Percentiles rank a stretch among this genome's conserved stretches.
Evolutionary conservation across 805 yeast genomes (phyloP).

Genomic region (Kodamaea fukazawae): DNA sequence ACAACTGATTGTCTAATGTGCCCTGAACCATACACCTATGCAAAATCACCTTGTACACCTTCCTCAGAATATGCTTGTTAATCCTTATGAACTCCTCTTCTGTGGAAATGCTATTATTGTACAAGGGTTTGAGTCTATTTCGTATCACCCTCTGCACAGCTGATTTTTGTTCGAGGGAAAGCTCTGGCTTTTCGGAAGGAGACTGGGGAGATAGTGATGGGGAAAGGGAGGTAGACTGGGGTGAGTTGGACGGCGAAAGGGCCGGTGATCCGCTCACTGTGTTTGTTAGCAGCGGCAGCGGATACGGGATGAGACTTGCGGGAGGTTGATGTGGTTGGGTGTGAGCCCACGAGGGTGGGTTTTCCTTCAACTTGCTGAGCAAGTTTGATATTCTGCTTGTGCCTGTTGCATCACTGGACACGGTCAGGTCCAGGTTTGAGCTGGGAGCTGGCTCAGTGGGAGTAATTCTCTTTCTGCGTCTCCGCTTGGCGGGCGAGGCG

Average conservation of each 20-base stretch:
- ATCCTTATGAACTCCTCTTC: slow-evolving; percentile 52
- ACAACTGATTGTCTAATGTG: slow-evolving; percentile 6
- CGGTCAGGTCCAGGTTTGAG: not conserved
- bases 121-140: slow-evolving; percentile 48
- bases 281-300: not conserved
- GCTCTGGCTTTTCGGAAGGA: slow-evolving; percentile 9
- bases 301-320: not conserved
- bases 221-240: slow-evolving; percentile 4
- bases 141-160: slow-evolving; percentile 58
- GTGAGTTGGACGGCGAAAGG: not conserved
- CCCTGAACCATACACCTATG: slow-evolving; percentile 9
- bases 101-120: slow-evolving; percentile 17
- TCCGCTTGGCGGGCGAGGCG: slow-evolving; percentile 10
- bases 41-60: slow-evolving; percentile 44
- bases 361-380: slow-evolving; percentile 12
- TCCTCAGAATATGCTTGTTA: slow-evolving; percentile 61
- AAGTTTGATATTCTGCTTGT: slow-evolving; percentile 12
- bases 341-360: not conserved
- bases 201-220: slow-evolving; percentile 10
- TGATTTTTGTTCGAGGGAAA: slow-evolving; percentile 47
- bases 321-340: not conserved
- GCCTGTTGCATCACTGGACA: slow-evolving; percentile 1
- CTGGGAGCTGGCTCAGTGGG: slow-evolving; percentile 6
- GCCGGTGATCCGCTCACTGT: slow-evolving; percentile 1
- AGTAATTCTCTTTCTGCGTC: slow-evolving; percentile 16